Conservation (phyloP, 2,329 filamentous ascomycete genomes). For the Fusarium sp. region DNA sequence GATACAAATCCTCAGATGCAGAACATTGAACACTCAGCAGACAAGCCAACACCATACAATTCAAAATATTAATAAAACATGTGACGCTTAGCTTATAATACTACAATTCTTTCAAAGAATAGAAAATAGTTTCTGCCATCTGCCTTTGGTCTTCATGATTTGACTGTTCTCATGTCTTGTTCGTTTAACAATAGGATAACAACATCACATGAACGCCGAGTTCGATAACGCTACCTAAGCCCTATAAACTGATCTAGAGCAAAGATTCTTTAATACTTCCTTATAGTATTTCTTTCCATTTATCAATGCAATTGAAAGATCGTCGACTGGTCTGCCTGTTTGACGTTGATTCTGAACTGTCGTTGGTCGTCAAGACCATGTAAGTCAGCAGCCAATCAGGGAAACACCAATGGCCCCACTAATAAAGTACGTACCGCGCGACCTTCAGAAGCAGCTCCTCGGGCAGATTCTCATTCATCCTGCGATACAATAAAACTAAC, state of each 20-base stretch:
- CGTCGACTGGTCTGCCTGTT: neutral
- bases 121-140: neutral
- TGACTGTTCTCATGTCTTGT: neutral
- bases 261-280: neutral
- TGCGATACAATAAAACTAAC: slow-evolving; percentile 40
- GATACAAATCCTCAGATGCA: neutral
- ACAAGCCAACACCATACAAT: neutral
- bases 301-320: neutral
- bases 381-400: slow-evolving; percentile 22
- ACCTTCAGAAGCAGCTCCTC: slow-evolving; percentile 12
- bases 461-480: slow-evolving; percentile 35
- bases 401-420: neutral
- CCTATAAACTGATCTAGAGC: neutral
- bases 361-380: slow-evolving; percentile 2
- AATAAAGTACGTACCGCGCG: slow-evolving; percentile 17
- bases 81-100: neutral
- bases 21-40: neutral
- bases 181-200: neutral
- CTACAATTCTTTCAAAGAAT: neutral
- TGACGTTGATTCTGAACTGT: neutral
- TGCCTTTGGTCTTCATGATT: neutral
- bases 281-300: neutral
- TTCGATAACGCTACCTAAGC: neutral
- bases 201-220: neutral
- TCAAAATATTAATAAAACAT: neutral